Conservation (phyloP, 1,139 yeast genomes). For the Saccharomyces hybrid region DNA sequence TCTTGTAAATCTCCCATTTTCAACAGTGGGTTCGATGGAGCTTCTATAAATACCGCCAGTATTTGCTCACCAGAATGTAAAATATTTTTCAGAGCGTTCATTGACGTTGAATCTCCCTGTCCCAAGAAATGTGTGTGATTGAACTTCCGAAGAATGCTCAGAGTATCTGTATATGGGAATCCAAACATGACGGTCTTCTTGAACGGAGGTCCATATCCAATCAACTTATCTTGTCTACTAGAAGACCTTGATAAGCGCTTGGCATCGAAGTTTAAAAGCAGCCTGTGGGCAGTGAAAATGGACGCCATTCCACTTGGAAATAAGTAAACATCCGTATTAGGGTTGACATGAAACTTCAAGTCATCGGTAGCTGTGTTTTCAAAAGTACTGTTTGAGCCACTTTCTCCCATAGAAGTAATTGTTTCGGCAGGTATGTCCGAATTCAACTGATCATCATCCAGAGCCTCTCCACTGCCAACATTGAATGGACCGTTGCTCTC, state of each 20-base stretch:
- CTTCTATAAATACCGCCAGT: constrained; percentile 74
- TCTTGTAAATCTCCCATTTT: constrained; percentile 70
- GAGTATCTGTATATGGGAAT: constrained; percentile 89
- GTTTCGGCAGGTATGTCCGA: constrained; percentile 1
- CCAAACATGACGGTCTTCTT: constrained; percentile 85
- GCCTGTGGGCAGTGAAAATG: constrained; percentile 73
- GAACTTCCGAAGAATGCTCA: constrained; percentile 76
- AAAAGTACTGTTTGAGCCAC: constrained; percentile 1
- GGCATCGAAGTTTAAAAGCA: constrained; percentile 40
- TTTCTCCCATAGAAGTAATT: constrained; percentile 1
- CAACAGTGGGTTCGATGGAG: constrained; percentile 87
- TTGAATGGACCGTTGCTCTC: neutral
- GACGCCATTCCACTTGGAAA: constrained; percentile 93
- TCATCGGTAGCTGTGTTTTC: neutral
- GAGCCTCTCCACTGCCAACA: neutral
- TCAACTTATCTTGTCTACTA: neutral
- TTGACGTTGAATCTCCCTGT: constrained; percentile 68
- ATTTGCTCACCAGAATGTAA: constrained; percentile 56
- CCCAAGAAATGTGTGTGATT: constrained; percentile 87
- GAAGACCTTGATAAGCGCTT: constrained; percentile 20
- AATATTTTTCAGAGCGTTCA: constrained; percentile 56
- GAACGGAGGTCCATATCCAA: constrained; percentile 30
- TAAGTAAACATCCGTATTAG: constrained; percentile 57
- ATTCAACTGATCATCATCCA: neutral
- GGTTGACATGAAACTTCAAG: constrained; percentile 8